Evolutionary conservation across 164 flowering plant species (phyloP).

Genomic region (Piper betle): DNA sequence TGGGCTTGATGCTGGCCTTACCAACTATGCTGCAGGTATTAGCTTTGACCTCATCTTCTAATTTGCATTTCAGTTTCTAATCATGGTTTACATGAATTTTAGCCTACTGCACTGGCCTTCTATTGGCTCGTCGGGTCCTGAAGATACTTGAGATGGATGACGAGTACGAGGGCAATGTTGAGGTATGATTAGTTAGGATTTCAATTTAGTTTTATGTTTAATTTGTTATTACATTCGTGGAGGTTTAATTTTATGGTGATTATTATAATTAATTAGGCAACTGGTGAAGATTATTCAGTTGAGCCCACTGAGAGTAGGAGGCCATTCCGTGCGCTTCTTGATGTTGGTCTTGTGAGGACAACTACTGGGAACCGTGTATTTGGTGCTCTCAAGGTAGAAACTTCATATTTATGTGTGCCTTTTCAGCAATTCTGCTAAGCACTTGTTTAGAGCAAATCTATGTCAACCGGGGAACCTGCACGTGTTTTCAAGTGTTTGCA

Average conservation of each 20-base stretch:
- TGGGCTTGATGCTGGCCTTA: constrained; percentile 85
- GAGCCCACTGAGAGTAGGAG: constrained; percentile 34
- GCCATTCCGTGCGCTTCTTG: constrained; percentile 50
- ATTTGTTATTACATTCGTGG: background rate
- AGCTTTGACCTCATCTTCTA: background rate
- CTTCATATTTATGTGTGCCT: too few relatives aligned
- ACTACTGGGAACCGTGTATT: constrained; percentile 39
- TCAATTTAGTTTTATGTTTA: too few relatives aligned
- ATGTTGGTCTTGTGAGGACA: constrained; percentile 38
- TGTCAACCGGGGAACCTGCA: too few relatives aligned
- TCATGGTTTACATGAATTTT: background rate
- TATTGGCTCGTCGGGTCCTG: constrained; percentile 35
- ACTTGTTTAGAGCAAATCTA: too few relatives aligned
- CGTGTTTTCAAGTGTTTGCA: too few relatives aligned
- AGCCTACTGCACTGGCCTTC: constrained; percentile 41
- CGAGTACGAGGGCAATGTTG: constrained; percentile 33
- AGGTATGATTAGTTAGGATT: constrained; percentile 11
- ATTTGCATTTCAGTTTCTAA: background rate
- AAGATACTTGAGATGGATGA: constrained; percentile 31
- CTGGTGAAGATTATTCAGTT: constrained; percentile 37
- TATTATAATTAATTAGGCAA: constrained; percentile 11
- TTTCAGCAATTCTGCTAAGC: too few relatives aligned
- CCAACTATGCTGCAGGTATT: constrained; percentile 90
- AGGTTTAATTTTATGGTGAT: too few relatives aligned
- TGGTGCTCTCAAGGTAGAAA: constrained; percentile 45